These are phyloP conservation scores for Lasiodiplodia citricola DNA, from an alignment of 2,329 filamentous ascomycete species.

Conservation along the genomic window DNA sequence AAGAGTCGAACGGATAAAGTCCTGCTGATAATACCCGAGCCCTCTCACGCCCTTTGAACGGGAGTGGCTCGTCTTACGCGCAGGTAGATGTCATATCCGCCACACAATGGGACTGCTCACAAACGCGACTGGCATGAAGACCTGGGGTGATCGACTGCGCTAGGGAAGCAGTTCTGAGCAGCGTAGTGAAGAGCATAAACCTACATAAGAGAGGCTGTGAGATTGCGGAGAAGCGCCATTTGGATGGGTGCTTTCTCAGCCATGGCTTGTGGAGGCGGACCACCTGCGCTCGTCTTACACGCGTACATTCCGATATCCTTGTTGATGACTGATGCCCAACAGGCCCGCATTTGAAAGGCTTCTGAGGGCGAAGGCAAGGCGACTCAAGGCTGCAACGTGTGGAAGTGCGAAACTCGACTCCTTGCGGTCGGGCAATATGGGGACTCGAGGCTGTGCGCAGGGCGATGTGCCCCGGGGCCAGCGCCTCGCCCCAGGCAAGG, in stretches of 20 bases:
- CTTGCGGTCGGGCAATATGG: background rate
- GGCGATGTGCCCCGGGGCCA: background rate
- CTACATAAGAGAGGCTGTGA: background rate
- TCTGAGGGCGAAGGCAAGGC: slow-evolving; percentile 2
- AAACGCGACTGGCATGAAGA: background rate
- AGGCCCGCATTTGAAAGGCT: background rate
- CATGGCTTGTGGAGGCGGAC: slow-evolving; percentile 3
- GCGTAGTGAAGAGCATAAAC: background rate
- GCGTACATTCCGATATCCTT: slow-evolving; percentile 3
- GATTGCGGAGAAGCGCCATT: slow-evolving; percentile 21
- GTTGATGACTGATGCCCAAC: slow-evolving; percentile 18
- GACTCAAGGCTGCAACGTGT: slow-evolving; percentile 1
- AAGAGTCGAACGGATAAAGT: background rate
- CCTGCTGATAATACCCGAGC: background rate
- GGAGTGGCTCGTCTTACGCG: slow-evolving; percentile 21
- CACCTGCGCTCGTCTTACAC: slow-evolving; percentile 10
- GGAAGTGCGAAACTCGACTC: background rate
- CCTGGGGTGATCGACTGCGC: slow-evolving; percentile 11
- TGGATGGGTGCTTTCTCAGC: slow-evolving; percentile 1
- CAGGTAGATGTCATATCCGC: slow-evolving; percentile 17
- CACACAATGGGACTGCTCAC: slow-evolving; percentile 13
- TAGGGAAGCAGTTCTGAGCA: background rate
- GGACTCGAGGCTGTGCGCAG: slow-evolving; percentile 3
- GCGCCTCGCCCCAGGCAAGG: background rate
- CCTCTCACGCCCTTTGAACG: background rate